Base-by-base conservation (phyloP, 352 stramenopile genomes). In the Thraustotheca clavata region DNA sequence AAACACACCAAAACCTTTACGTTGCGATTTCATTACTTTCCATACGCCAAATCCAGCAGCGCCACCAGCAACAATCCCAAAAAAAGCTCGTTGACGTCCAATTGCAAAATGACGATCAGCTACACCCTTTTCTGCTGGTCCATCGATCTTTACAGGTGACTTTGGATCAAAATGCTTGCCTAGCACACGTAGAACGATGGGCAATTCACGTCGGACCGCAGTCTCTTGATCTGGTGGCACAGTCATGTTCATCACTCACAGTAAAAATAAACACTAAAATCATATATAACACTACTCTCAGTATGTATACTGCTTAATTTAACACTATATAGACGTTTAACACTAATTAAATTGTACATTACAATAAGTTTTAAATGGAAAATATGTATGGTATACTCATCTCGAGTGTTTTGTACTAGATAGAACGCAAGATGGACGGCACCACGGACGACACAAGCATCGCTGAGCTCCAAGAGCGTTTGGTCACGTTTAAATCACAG, bases 401-500 rank as follows among this genome's bases (percentile, higher is more conserved):
- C 18, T 31, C 29, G 49, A n/a, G 43, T 38, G 20, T 59, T 48
- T 59, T 9, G 7, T 7, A 48, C 20, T 11, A 47, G 9, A 59
- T 48, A 9, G 12, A 38, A n/a, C 49, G 49, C n/a, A 60, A 39
- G 38, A 43, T 24, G 33, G 39, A 52, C 34, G 35, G 18, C 12
- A 35, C 35, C 39, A 41, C 27, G 31, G 57, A 36, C 6, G 57
- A 65, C 9, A 43, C 57, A 33, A 65, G 57, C 57, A 46, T 68
- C 16, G 52, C 34, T 36, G 80, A 90, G 76, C 79, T 93, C 34
- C 72, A 93, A 73, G 65, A 83, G 72, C 81, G 84, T 24, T 76
- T 91, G 29, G 79, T 73, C 71, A 88, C 80, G 55, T 93, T 91
- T 72, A 79, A 72, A 27, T 74, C 86, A 70, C 84, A 93, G 73